These are phyloP conservation scores for Mycosarcoma maydis DNA, from an alignment of 1,284 basidiomycete species.

Conservation along the genomic window DNA sequence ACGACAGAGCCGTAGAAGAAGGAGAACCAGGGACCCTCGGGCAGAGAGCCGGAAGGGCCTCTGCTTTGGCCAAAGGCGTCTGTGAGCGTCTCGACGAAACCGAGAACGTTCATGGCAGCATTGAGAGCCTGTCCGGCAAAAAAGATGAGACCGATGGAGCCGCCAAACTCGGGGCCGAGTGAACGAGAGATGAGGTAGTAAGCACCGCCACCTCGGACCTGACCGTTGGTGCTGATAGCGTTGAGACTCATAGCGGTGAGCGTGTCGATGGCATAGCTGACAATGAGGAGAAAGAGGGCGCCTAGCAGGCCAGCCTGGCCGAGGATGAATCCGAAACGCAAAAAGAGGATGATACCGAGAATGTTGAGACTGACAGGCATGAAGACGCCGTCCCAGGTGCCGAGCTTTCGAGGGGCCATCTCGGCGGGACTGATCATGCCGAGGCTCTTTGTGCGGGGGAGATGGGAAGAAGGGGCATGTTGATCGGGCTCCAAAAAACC, in stretches of 20 bases:
- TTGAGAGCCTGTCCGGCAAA: constrained; percentile 65
- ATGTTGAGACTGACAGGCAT: constrained; percentile 66
- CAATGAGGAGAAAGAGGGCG: constrained; percentile 54
- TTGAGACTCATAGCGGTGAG: constrained; percentile 64
- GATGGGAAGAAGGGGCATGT: constrained; percentile 4
- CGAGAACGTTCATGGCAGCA: constrained; percentile 65
- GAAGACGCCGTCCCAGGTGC: constrained; percentile 66
- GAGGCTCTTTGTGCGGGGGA: constrained; percentile 42
- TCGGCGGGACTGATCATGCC: constrained; percentile 55
- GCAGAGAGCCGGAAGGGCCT: constrained; percentile 48
- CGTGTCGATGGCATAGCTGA: constrained; percentile 63
- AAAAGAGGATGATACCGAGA: constrained; percentile 65
- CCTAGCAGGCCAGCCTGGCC: constrained; percentile 65
- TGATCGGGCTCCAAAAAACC: constrained; percentile 27
- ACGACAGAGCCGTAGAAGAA: constrained; percentile 63
- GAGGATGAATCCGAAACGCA: constrained; percentile 66
- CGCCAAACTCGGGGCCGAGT: constrained; percentile 65
- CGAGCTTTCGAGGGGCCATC: constrained; percentile 60
- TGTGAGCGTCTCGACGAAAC: constrained; percentile 65
- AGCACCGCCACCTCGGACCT: constrained; percentile 65
- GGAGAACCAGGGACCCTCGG: constrained; percentile 62
- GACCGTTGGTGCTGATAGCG: constrained; percentile 65
- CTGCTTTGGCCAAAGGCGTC: constrained; percentile 59
- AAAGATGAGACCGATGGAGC: constrained; percentile 66
- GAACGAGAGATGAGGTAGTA: constrained; percentile 66